phyloP scores from a whole-genome alignment of 2,329 filamentous ascomycete genomes.

The Ceratocystis ficicola region DNA sequence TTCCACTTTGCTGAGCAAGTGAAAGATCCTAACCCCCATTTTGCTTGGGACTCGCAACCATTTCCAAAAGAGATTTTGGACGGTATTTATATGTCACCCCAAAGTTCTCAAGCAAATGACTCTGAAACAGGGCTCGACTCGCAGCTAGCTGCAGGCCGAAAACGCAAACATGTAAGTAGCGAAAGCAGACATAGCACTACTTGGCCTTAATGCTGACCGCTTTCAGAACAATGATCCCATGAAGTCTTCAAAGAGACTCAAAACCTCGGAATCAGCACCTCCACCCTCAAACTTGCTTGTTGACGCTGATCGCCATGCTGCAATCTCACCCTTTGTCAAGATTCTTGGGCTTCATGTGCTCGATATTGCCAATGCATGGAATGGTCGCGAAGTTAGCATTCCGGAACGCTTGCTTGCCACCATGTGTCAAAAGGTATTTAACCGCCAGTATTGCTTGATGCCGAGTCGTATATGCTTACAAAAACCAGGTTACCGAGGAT shows the following conservation, averaged over 20 bases:
- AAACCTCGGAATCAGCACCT: constrained; percentile 5
- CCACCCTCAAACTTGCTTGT: constrained; percentile 14
- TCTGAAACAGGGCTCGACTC: constrained; percentile 5
- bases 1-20: constrained; percentile 37
- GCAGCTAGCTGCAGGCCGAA: constrained; percentile 26
- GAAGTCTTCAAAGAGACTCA: constrained; percentile 17
- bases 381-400: constrained; percentile 15
- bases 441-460: not conserved
- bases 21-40: constrained; percentile 30
- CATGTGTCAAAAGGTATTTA: constrained; percentile 22
- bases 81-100: constrained; percentile 34
- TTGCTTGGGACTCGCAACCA: constrained; percentile 38
- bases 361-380: constrained; percentile 14
- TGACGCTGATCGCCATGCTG: constrained; percentile 20
- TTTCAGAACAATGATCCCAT: constrained; percentile 11
- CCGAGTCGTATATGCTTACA: constrained; percentile 16
- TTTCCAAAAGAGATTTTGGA: constrained; percentile 41
- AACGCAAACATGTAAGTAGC: constrained; percentile 38
- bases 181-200: not conserved
- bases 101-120: constrained; percentile 6
- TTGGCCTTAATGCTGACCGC: not conserved
- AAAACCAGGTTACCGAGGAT: constrained; percentile 27
- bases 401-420: constrained; percentile 15
- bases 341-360: constrained; percentile 21
- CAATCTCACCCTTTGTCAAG: constrained; percentile 19